Conservation (phyloP, 768 basidiomycete genomes). For the Pseudohyphozyma bogoriensis region DNA sequence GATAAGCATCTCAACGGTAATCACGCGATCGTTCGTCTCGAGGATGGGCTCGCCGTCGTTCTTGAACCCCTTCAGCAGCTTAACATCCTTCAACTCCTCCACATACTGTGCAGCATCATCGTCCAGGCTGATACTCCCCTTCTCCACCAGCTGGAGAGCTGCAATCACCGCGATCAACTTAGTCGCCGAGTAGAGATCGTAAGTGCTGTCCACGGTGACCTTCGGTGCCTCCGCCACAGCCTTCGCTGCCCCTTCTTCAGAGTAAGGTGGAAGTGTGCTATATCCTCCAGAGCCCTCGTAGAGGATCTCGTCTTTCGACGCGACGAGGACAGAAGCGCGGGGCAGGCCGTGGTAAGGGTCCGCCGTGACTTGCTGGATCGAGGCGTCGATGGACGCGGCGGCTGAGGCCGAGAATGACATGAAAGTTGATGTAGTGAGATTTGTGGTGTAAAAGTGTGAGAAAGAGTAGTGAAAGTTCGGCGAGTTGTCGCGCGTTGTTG, state of each 20-base stretch:
- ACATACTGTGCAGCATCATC: conserved; percentile 25
- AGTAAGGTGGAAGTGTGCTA: background rate
- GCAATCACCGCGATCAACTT: conserved; percentile 36
- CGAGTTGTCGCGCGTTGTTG: no score
- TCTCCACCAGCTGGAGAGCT: conserved; percentile 34
- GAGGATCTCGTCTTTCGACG: background rate
- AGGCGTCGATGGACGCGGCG: background rate
- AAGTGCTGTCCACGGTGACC: background rate
- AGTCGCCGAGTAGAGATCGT: conserved; percentile 32
- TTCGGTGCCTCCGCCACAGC: background rate
- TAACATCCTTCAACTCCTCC: conserved; percentile 18
- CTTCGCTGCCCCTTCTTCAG: background rate
- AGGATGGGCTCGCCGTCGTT: conserved; percentile 22
- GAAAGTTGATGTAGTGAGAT: no score
- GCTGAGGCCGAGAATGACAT: no score
- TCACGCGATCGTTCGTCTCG: conserved; percentile 27
- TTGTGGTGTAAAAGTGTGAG: no score
- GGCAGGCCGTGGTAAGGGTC: conserved; percentile 5
- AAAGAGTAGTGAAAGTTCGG: no score
- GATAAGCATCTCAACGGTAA: conserved; percentile 34
- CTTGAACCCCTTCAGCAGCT: conserved; percentile 32
- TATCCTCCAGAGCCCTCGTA: conserved; percentile 1
- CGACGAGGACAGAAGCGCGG: conserved; percentile 7
- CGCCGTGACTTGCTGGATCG: background rate
- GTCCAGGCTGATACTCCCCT: conserved; percentile 30